phyloP scores from a whole-genome alignment of 2,329 filamentous ascomycete genomes.

The Apiospora aurea region DNA sequence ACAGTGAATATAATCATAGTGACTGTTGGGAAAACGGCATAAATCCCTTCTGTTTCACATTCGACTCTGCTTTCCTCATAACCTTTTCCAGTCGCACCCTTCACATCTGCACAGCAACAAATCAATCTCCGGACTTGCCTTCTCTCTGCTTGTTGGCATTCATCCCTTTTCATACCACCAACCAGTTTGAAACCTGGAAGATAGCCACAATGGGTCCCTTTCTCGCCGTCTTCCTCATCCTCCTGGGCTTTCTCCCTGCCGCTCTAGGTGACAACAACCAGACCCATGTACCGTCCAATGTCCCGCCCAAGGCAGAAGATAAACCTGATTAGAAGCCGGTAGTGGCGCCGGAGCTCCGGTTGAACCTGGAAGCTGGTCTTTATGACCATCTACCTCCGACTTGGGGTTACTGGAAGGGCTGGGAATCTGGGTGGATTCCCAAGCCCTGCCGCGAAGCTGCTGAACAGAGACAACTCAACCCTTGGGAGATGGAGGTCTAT shows the following conservation, averaged over 20 bases:
- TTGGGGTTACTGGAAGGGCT: neutral
- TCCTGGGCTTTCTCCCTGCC: neutral
- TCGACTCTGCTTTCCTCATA: neutral
- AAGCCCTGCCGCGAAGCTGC: neutral
- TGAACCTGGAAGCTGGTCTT: neutral
- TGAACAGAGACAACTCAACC: neutral
- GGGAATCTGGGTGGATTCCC: neutral
- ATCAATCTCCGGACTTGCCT: no score
- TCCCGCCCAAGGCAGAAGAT: neutral
- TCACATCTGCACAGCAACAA: neutral
- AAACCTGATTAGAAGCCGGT: neutral
- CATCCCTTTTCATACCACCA: neutral
- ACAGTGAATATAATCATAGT: no score
- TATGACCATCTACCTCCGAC: neutral
- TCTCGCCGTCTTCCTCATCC: neutral
- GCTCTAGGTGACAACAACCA: neutral
- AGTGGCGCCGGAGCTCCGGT: neutral
- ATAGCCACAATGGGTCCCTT: neutral
- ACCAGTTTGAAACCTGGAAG: neutral
- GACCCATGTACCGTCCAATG: neutral
- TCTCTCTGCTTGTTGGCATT: no score
- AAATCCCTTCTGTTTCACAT: neutral
- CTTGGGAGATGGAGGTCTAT: constrained; percentile 1
- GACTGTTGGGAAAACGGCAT: no score
- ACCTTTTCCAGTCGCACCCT: neutral